Percentiles rank a stretch among this genome's conserved stretches.
These are phyloP conservation scores for Colletotrichum orbiculare DNA, from an alignment of 2,329 filamentous ascomycete species.

Conservation along the genomic window DNA sequence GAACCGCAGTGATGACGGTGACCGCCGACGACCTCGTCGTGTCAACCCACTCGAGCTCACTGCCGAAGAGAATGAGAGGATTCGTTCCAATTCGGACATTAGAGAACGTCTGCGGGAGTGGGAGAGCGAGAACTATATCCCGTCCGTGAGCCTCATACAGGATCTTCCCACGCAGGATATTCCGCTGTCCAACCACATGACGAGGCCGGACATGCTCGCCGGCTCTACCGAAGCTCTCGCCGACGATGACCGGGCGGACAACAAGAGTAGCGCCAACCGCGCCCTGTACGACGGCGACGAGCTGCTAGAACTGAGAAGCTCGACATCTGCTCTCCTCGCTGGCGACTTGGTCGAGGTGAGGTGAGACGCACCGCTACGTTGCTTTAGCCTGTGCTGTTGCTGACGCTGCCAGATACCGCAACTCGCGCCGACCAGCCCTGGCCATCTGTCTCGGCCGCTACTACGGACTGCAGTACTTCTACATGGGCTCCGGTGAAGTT, in stretches of 20 bases:
- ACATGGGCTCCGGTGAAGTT: conserved; percentile 63
- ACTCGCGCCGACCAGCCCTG: conserved; percentile 59
- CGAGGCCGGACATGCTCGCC: conserved; percentile 46
- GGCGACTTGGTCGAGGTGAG: conserved; percentile 65
- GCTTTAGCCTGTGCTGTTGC: neutral
- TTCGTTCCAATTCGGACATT: conserved; percentile 42
- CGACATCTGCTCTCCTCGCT: conserved; percentile 46
- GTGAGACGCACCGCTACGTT: conserved; percentile 39
- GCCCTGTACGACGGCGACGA: conserved; percentile 51
- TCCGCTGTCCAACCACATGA: conserved; percentile 47
- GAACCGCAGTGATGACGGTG: too few species aligned
- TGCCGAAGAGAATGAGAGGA: conserved; percentile 1
- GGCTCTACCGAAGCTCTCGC: conserved; percentile 41
- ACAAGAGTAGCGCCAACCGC: conserved; percentile 35
- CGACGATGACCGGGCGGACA: conserved; percentile 33
- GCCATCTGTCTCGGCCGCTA: conserved; percentile 65
- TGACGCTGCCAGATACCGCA: conserved; percentile 43
- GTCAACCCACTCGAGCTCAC: conserved; percentile 1
- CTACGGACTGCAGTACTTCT: conserved; percentile 64
- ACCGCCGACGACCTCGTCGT: neutral
- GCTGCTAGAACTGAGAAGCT: conserved; percentile 48
- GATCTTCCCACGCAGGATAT: conserved; percentile 45
- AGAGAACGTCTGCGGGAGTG: conserved; percentile 56
- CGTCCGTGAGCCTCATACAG: conserved; percentile 38
- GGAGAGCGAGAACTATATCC: conserved; percentile 49